Conservation (phyloP, 2,329 filamentous ascomycete genomes). For the Elsinoe necatrix region DNA sequence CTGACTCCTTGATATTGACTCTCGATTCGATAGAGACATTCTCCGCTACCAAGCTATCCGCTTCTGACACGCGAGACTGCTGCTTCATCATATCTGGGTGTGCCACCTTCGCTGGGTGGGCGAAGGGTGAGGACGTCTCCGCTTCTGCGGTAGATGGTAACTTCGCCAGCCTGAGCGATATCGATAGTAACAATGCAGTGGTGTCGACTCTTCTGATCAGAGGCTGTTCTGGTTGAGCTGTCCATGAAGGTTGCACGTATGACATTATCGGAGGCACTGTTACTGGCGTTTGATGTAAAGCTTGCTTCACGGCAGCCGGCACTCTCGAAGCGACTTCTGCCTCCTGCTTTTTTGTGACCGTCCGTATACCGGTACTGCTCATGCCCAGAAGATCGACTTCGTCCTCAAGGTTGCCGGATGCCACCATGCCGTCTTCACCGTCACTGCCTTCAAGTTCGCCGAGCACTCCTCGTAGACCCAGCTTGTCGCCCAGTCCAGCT, state of each 20-base stretch:
- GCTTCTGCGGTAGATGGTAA: conserved; percentile 61
- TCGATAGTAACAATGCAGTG: conserved; percentile 66
- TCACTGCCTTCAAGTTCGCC: conserved; percentile 31
- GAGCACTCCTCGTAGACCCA: conserved; percentile 62
- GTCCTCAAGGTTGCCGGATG: conserved; percentile 21
- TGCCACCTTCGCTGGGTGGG: conserved; percentile 70
- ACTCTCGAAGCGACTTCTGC: conserved; percentile 17
- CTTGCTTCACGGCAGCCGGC: conserved; percentile 15
- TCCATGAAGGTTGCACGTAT: conserved; percentile 60
- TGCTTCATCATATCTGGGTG: conserved; percentile 74
- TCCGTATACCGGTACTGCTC: conserved; percentile 16
- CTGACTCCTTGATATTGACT: conserved; percentile 82
- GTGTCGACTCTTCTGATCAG: conserved; percentile 85
- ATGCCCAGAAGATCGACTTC: conserved; percentile 21
- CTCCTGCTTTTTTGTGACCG: conserved; percentile 16
- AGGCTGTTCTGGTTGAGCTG: conserved; percentile 33
- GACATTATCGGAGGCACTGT: conserved; percentile 66
- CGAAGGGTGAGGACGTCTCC: conserved; percentile 57
- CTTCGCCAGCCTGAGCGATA: conserved; percentile 81
- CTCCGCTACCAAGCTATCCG: conserved; percentile 74
- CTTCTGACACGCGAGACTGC: conserved; percentile 70
- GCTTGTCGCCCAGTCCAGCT: conserved; percentile 65
- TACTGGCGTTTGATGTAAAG: conserved; percentile 26
- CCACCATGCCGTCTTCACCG: conserved; percentile 25
- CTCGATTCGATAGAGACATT: conserved; percentile 87